Base-by-base conservation (phyloP, 164 flowering plant genomes). In the Nymphaea colorata region DNA sequence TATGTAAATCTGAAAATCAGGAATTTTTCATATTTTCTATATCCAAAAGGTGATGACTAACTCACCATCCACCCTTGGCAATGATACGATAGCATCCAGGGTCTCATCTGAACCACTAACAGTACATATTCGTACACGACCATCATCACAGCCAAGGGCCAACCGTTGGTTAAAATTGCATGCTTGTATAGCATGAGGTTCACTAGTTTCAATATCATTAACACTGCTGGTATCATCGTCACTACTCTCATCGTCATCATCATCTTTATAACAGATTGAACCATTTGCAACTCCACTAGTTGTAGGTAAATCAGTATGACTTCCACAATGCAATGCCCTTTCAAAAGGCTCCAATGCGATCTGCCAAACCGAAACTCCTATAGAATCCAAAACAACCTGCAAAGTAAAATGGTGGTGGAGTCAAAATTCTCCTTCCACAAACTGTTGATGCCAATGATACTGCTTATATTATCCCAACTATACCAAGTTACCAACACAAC, bases 51-150 rank as follows among this genome's bases (percentile, higher is more conserved):
- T 17, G n/a, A 8, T 10, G 7, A 41, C 10, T 10, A 17, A 61
- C 97, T 90, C 87, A 95, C 99, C 99, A 69, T 83, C 86, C 79
- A 87, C 98, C 84, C 97, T 85, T 65, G 90, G 93, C 81, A 92
- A 76, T 42, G 95, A 83, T 81, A 76, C 86, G 44, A 64, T 62
- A 69, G 83, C 87, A 44, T 69, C 77, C 62, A 90, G 76, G 61
- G 79, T 12, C 18, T 61, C 82, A 72, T 87, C 86, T 15, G 76
- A 78, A 36, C 83, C 90, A 63, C 83, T 65, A 3, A 85, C 77
- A 64, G 42, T 74, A 70, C 84, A 92, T 45, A 92, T 41, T 53
- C 93, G 81, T 62, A 95, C 89, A 75, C 91, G 81, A 41, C 99
- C 99, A 87, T 92, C 96, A 79, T 90, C 99, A 81, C 96, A 90